phyloP scores from a whole-genome alignment of 768 basidiomycete species.

The Termitomyces sp. region DNA sequence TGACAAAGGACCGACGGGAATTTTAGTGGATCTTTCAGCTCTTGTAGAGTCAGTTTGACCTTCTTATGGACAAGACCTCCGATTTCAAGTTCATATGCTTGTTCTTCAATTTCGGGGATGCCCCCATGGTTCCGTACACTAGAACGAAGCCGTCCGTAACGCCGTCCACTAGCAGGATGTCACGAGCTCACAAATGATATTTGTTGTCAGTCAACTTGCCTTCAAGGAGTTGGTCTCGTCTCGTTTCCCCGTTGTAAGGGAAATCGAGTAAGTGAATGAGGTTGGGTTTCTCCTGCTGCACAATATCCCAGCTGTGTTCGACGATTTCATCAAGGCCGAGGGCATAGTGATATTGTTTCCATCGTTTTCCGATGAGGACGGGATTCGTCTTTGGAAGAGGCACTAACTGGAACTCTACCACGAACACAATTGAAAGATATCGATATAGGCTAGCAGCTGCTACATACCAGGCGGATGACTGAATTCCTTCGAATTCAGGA shows the following conservation, averaged over 20 bases:
- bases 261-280: conserved; percentile 48
- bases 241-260: conserved; percentile 52
- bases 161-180: neutral
- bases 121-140: conserved; percentile 53
- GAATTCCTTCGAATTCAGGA: conserved; percentile 34
- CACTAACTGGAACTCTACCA: conserved; percentile 39
- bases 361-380: conserved; percentile 41
- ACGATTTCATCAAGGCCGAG: conserved; percentile 41
- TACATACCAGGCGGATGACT: conserved; percentile 31
- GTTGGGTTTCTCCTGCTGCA: conserved; percentile 45
- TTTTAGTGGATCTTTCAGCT: conserved; percentile 39
- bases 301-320: conserved; percentile 45
- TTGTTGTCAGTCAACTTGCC: conserved; percentile 44
- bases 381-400: conserved; percentile 47
- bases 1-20: conserved; percentile 33
- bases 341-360: conserved; percentile 47
- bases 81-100: conserved; percentile 42
- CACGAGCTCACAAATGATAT: conserved; percentile 40
- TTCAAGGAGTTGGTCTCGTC: conserved; percentile 31
- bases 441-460: neutral
- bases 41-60: conserved; percentile 37
- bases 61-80: conserved; percentile 43
- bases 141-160: neutral
- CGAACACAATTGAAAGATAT: neutral
- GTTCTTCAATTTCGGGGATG: conserved; percentile 42